Evolutionary conservation across 345 rosid genomes (phyloP), one percentile per base, ranked within the genome.

Genomic region (Orychophragmus violaceus): DNA sequence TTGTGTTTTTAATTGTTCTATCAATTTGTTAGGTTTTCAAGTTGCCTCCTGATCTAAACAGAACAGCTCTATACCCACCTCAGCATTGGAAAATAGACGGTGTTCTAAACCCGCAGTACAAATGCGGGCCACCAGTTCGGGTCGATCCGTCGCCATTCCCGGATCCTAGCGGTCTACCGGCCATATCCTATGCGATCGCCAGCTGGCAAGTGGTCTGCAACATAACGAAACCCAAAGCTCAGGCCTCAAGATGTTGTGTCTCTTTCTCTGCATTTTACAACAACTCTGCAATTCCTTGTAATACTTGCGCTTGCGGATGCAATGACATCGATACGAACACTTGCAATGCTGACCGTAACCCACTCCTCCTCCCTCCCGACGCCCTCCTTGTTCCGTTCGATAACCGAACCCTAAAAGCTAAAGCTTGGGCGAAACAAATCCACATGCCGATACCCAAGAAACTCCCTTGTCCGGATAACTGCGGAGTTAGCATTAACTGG

Each of bases 401-500:
- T 0, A 88, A 94, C 83, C 46, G 97, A 56, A 85, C 97, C 0
- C 28, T 21, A 6, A 87, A 88, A 72, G 95, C 91, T 6, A 28
- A 62, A 45, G 99, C 99, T 8, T 90, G 94, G 92, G 97, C 99
- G 6, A 69, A 57, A 30, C 65, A 83, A 14, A 86, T 85, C 58
- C 81, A 75, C 33, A 37, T 65, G 42, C 67, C 61, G 2, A 19
- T 90, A 13, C 95, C 93, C 0, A 75, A 75, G 35, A 83, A 80
- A 6, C 59, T 84, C 42, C 99, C 99, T 1, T 94, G 99, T 49
- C 91, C 97, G 0, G 96, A 94, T 66, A 90, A 94, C 44, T 94
- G 99, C 18, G 93, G 91, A 3, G 97, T 94, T 16, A 94, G 97
- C 66, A 77, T 94, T 58, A 90, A 90, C 51, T 94, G 99, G 97